phyloP scores from a whole-genome alignment of 2,329 filamentous ascomycete species.

The Fusarium oligoseptatum region DNA sequence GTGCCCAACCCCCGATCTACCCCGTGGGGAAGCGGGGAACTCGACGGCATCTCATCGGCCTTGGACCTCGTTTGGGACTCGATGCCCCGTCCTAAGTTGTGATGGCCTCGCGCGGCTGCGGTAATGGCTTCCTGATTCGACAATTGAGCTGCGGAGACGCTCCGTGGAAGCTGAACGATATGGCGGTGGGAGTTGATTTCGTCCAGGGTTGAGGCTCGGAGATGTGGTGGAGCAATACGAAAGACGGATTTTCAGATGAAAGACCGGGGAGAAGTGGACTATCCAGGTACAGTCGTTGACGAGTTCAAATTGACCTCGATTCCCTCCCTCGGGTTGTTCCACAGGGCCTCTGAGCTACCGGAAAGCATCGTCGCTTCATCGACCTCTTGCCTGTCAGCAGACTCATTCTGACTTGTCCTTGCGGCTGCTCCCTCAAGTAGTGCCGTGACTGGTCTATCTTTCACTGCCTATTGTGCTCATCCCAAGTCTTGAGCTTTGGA shows the following conservation, averaged over 20 bases:
- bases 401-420: constrained; percentile 3
- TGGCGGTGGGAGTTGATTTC: constrained; percentile 22
- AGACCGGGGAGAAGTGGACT: neutral
- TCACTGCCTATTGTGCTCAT: neutral
- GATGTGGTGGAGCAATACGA: neutral
- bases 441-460: constrained; percentile 5
- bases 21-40: constrained; percentile 38
- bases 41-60: constrained; percentile 23
- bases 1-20: constrained; percentile 14
- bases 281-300: neutral
- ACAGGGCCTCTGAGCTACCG: constrained; percentile 20
- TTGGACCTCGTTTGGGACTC: constrained; percentile 34
- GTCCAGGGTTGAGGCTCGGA: neutral
- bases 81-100: constrained; percentile 16
- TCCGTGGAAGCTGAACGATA: neutral
- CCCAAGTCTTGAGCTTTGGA: neutral
- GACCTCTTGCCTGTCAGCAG: neutral
- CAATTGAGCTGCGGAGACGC: constrained; percentile 18
- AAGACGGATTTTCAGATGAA: neutral
- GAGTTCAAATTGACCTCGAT: constrained; percentile 40
- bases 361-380: constrained; percentile 17
- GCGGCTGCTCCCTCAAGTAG: neutral
- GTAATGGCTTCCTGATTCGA: constrained; percentile 44
- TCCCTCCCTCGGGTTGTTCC: constrained; percentile 23
- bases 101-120: constrained; percentile 23